These are phyloP conservation scores for Penicillium pulvis DNA, from an alignment of 495 filamentous ascomycete genomes.

Conservation along the genomic window DNA sequence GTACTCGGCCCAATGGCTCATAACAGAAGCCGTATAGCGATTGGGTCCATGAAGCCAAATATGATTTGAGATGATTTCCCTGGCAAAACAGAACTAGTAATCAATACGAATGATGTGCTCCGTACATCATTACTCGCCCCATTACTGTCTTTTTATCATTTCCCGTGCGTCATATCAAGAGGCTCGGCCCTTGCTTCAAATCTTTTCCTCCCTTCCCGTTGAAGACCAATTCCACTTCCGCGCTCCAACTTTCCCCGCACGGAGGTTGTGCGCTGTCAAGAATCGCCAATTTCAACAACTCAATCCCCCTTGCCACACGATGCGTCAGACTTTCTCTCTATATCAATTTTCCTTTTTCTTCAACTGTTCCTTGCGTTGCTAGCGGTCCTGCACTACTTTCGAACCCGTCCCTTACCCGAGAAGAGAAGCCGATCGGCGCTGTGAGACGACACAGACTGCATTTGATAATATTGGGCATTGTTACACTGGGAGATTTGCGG, in stretches of 20 bases:
- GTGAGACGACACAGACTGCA: neutral
- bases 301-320: slow-evolving; percentile 3
- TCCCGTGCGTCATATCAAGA: slow-evolving; percentile 8
- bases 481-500: neutral
- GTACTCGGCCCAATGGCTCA: neutral
- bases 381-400: slow-evolving; percentile 13
- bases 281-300: slow-evolving; percentile 3
- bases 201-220: neutral
- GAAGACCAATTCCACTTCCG: neutral
- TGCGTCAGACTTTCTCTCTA: slow-evolving; percentile 15
- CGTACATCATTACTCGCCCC: neutral
- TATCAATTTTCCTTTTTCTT: slow-evolving; percentile 13
- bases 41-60: neutral
- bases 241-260: slow-evolving; percentile 6
- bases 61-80: no score
- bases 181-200: slow-evolving; percentile 1
- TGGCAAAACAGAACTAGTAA: neutral
- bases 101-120: neutral
- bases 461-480: neutral
- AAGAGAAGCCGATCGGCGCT: slow-evolving; percentile 3
- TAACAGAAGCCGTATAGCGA: neutral
- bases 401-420: neutral
- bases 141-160: neutral
- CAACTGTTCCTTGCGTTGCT: slow-evolving; percentile 37
- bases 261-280: neutral